Evolutionary conservation across 2,329 filamentous ascomycete genomes (phyloP).

Genomic region (Exophiala mesophila): DNA sequence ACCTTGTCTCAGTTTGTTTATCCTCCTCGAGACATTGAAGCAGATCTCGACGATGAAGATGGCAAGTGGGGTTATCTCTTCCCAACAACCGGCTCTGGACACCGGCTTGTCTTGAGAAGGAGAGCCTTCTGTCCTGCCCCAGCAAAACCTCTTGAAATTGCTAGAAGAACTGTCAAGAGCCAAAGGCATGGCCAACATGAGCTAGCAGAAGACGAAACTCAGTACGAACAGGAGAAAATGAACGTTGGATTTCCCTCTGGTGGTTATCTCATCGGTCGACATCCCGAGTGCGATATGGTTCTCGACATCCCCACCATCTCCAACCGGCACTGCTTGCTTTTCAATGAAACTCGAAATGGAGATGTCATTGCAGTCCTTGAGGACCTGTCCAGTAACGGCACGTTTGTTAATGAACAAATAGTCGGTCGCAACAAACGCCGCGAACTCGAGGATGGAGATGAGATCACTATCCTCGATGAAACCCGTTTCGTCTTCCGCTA

Average conservation of each 20-base stretch:
- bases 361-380: slow-evolving; percentile 69
- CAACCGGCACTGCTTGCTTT: slow-evolving; percentile 61
- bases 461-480: slow-evolving; percentile 79
- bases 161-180: slow-evolving; percentile 35
- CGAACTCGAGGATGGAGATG: slow-evolving; percentile 82
- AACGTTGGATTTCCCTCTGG: slow-evolving; percentile 60
- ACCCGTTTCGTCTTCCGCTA: slow-evolving; percentile 90
- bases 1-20: slow-evolving; percentile 76
- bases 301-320: slow-evolving; percentile 77
- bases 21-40: slow-evolving; percentile 64
- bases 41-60: slow-evolving; percentile 75
- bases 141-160: slow-evolving; percentile 37
- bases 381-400: slow-evolving; percentile 92
- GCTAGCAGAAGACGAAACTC: slow-evolving; percentile 49
- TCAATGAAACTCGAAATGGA: slow-evolving; percentile 54
- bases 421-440: slow-evolving; percentile 88
- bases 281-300: slow-evolving; percentile 82
- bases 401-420: slow-evolving; percentile 87
- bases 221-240: slow-evolving; percentile 59
- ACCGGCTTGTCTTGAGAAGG: slow-evolving; percentile 69
- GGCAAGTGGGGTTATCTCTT: slow-evolving; percentile 96
- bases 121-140: slow-evolving; percentile 65
- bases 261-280: slow-evolving; percentile 86
- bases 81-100: slow-evolving; percentile 68
- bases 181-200: slow-evolving; percentile 45